Percentiles rank a stretch among this genome's conserved stretches.
Conservation (phyloP, 495 filamentous ascomycete species). For the Aspergillus mulundensis region DNA sequence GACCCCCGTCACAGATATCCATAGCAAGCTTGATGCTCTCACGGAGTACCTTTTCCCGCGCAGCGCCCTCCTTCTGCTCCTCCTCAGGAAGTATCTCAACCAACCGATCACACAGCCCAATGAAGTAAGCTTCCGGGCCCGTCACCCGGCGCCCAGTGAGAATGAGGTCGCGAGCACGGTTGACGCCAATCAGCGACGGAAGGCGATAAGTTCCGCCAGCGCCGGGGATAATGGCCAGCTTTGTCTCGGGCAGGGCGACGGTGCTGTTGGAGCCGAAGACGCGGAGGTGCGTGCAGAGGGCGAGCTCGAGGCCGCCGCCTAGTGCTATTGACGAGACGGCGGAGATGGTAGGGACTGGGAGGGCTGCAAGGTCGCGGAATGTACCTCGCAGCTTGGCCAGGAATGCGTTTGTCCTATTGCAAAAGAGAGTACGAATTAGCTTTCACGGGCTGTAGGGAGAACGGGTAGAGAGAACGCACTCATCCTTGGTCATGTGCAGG, state of each 20-base stretch:
- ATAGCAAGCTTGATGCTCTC: conserved; percentile 72
- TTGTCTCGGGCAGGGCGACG: conserved; percentile 84
- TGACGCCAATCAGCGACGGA: conserved; percentile 66
- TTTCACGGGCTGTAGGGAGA: background rate
- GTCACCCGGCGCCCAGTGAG: conserved; percentile 78
- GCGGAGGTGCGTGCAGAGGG: conserved; percentile 78
- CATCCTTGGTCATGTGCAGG: conserved; percentile 62
- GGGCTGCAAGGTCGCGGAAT: conserved; percentile 59
- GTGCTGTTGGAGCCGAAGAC: conserved; percentile 68
- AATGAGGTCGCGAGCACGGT: conserved; percentile 75
- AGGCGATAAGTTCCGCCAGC: conserved; percentile 90
- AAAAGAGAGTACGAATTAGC: background rate
- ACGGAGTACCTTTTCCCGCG: conserved; percentile 60
- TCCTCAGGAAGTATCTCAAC: conserved; percentile 66
- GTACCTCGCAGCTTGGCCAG: conserved; percentile 68
- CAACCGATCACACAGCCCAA: conserved; percentile 79
- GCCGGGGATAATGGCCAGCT: conserved; percentile 89
- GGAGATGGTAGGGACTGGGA: conserved; percentile 85
- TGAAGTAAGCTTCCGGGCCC: conserved; percentile 73
- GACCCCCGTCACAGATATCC: conserved; percentile 84
- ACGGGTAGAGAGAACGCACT: conserved; percentile 40
- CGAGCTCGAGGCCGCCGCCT: conserved; percentile 89
- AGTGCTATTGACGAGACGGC: conserved; percentile 77
- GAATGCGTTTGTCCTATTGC: conserved; percentile 66
- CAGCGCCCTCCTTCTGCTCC: conserved; percentile 47